Conservation (phyloP, 495 filamentous ascomycete species). For the Aspergillus conjunctus region DNA sequence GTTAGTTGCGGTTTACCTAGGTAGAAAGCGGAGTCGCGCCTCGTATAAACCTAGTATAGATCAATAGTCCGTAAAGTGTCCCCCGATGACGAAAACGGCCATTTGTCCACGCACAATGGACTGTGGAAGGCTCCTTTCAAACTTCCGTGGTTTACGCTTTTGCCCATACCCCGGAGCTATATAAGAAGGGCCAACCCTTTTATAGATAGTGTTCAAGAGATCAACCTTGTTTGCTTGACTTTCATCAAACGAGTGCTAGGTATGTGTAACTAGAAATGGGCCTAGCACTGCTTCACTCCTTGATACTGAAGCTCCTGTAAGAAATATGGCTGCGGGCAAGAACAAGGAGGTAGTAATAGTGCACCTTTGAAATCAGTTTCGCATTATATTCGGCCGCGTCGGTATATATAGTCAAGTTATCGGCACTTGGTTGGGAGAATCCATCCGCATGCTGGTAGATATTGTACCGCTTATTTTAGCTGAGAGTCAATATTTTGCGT, state of each 20-base stretch:
- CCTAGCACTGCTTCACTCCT: too few relatives aligned
- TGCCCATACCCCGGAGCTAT: conserved; percentile 28
- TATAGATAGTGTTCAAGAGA: too few relatives aligned
- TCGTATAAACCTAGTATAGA: too few relatives aligned
- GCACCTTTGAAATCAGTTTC: conserved; percentile 46
- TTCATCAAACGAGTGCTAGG: too few relatives aligned
- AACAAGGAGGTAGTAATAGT: conserved; percentile 46
- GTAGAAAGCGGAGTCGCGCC: too few relatives aligned
- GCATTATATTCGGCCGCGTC: conserved; percentile 24
- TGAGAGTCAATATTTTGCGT: conserved; percentile 43
- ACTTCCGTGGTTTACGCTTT: conserved; percentile 26
- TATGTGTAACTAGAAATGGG: too few relatives aligned
- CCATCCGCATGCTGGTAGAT: conserved; percentile 44
- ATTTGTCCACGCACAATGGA: conserved; percentile 16
- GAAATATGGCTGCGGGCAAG: conserved; percentile 47
- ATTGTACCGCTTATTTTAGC: conserved; percentile 41
- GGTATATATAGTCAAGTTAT: conserved; percentile 17
- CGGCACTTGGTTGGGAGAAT: conserved; percentile 16
- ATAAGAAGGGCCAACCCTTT: neutral
- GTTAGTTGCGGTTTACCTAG: too few relatives aligned
- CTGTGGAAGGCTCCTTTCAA: conserved; percentile 28
- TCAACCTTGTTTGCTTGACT: too few relatives aligned
- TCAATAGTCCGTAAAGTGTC: neutral
- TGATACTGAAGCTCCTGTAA: conserved; percentile 10
- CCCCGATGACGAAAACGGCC: conserved; percentile 21